Evolutionary conservation across 2,329 filamentous ascomycete genomes (phyloP).

Genomic region (Aspergillus chevalieri): DNA sequence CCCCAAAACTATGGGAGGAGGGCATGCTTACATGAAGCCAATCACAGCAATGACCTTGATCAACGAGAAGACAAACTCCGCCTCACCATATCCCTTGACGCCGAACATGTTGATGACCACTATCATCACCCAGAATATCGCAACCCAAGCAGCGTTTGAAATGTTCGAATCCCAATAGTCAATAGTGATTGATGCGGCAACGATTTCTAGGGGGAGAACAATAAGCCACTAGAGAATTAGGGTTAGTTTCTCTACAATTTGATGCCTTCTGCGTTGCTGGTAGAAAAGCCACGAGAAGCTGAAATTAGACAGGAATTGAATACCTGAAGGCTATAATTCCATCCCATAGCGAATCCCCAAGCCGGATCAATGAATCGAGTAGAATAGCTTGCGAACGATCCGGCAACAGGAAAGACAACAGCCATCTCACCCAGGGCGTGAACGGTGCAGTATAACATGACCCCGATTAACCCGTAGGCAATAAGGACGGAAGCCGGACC

Average conservation of each 20-base stretch:
- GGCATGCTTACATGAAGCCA: slow-evolving; percentile 67
- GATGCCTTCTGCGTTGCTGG: too few relatives aligned
- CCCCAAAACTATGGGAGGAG: background rate
- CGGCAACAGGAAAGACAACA: slow-evolving; percentile 82
- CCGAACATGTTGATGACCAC: slow-evolving; percentile 80
- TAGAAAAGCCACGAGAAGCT: too few relatives aligned
- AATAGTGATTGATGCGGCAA: slow-evolving; percentile 78
- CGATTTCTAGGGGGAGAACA: slow-evolving; percentile 76
- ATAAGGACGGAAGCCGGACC: slow-evolving; percentile 73
- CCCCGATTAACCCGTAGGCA: slow-evolving; percentile 70
- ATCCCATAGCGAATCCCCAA: slow-evolving; percentile 93
- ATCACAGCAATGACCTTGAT: slow-evolving; percentile 82
- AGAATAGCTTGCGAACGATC: slow-evolving; percentile 86
- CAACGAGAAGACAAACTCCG: slow-evolving; percentile 79
- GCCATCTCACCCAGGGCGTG: slow-evolving; percentile 89
- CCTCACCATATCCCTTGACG: slow-evolving; percentile 82
- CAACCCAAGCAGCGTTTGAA: slow-evolving; percentile 69
- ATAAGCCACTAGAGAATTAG: slow-evolving; percentile 58
- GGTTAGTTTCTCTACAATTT: too few relatives aligned
- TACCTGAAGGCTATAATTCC: slow-evolving; percentile 77
- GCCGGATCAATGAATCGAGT: slow-evolving; percentile 89
- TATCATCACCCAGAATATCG: slow-evolving; percentile 71
- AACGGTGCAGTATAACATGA: slow-evolving; percentile 87
- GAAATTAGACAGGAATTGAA: too few relatives aligned
- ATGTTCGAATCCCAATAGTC: slow-evolving; percentile 67